Conservation (phyloP, 257 asterid species). For the Echites panduratus region DNA sequence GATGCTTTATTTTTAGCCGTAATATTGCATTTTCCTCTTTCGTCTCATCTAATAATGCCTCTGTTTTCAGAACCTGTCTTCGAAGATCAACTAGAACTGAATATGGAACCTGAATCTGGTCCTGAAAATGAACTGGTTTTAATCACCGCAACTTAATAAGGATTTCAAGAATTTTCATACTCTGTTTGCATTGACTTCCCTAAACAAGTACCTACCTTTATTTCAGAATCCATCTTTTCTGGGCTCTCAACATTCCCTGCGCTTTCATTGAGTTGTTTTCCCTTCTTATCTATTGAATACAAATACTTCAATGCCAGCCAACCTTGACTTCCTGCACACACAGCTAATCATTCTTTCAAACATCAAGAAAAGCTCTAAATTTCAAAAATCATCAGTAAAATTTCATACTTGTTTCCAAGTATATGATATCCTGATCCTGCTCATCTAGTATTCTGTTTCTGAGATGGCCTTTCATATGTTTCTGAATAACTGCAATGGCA, state of each 20-base stretch:
- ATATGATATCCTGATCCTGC: constrained; percentile 23
- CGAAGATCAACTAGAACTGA: constrained; percentile 42
- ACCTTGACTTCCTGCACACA: constrained; percentile 31
- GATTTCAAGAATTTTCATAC: background rate
- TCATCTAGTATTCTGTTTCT: constrained; percentile 14
- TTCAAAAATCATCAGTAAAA: background rate
- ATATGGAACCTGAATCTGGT: constrained; percentile 28
- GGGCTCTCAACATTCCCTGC: constrained; percentile 7
- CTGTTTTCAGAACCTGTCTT: constrained; percentile 45
- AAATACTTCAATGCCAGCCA: constrained; percentile 25
- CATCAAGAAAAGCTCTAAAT: background rate
- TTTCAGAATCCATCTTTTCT: constrained; percentile 15
- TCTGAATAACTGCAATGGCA: constrained; percentile 43
- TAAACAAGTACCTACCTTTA: constrained; percentile 36
- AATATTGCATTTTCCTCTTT: constrained; percentile 47
- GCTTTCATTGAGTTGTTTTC: constrained; percentile 5
- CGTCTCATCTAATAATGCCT: constrained; percentile 50
- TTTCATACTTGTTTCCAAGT: constrained; percentile 34
- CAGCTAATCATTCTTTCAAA: background rate
- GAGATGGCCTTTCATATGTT: constrained; percentile 24
- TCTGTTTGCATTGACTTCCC: background rate
- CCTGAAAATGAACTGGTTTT: constrained; percentile 21
- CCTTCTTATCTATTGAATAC: constrained; percentile 8
- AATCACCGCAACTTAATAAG: background rate
- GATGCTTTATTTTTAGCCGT: constrained; percentile 33